Conservation (phyloP, 495 filamentous ascomycete species). For the Hypoxylon intermedium region DNA sequence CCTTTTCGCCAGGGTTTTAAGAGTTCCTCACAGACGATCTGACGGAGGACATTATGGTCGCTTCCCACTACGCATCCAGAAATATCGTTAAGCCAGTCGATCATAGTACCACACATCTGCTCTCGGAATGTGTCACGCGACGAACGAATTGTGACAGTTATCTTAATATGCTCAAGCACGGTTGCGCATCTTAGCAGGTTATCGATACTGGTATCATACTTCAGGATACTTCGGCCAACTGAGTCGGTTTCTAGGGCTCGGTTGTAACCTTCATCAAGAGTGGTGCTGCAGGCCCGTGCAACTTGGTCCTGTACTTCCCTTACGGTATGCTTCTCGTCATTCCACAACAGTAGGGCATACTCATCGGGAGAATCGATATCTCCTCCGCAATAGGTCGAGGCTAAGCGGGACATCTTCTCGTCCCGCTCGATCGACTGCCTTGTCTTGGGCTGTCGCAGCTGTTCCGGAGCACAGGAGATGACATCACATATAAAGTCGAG, state of each 20-base stretch:
- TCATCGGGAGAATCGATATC: constrained; percentile 66
- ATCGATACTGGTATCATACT: constrained; percentile 73
- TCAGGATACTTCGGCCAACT: constrained; percentile 82
- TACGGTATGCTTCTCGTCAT: constrained; percentile 98
- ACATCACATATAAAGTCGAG: constrained; percentile 97
- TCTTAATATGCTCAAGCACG: constrained; percentile 92
- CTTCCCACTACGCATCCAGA: constrained; percentile 84
- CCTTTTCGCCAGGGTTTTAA: constrained; percentile 85
- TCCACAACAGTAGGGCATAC: constrained; percentile 92
- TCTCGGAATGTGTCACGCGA: constrained; percentile 93
- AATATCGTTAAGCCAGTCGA: constrained; percentile 95
- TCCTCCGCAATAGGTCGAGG: constrained; percentile 73
- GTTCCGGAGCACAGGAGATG: constrained; percentile 95
- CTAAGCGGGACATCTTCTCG: constrained; percentile 78
- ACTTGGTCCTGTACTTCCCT: constrained; percentile 90
- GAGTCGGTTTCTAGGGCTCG: constrained; percentile 87
- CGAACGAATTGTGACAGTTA: constrained; percentile 94
- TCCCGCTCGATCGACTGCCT: constrained; percentile 79
- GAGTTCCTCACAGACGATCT: constrained; percentile 86
- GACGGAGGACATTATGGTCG: constrained; percentile 80
- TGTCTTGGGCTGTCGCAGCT: constrained; percentile 84
- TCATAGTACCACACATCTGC: constrained; percentile 97
- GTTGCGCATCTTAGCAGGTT: constrained; percentile 75
- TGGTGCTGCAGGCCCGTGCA: constrained; percentile 82
- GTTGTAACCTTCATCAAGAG: constrained; percentile 69